Percentiles rank a stretch among this genome's conserved stretches.
phyloP scores from a whole-genome alignment of 1,284 basidiomycete species.

The Hymenochaete sp. region DNA sequence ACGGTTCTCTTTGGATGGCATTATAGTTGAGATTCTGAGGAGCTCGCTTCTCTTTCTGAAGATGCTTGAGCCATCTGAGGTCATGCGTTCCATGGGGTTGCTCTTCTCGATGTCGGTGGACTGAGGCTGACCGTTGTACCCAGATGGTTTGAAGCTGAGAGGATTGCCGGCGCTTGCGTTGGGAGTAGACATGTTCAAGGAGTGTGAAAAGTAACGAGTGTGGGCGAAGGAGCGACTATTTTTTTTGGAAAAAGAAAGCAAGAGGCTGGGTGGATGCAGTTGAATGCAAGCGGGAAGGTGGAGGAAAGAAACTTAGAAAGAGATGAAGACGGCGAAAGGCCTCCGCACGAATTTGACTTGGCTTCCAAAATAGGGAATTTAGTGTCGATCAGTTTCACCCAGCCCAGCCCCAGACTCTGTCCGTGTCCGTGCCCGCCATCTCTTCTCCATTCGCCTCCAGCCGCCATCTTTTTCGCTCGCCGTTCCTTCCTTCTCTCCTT shows the following conservation, averaged over 20 bases:
- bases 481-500: slow-evolving; percentile 4
- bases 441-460: background rate
- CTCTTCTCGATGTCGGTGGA: slow-evolving; percentile 4
- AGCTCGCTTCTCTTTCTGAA: slow-evolving; percentile 8
- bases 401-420: too few relatives aligned
- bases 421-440: too few relatives aligned
- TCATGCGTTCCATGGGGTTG: slow-evolving; percentile 3
- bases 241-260: too few relatives aligned
- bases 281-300: too few relatives aligned
- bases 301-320: too few relatives aligned
- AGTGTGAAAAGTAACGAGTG: too few relatives aligned
- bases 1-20: slow-evolving; percentile 4
- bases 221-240: too few relatives aligned
- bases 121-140: background rate
- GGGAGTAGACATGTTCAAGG: slow-evolving; percentile 2
- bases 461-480: slow-evolving; percentile 2
- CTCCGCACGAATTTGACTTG: too few relatives aligned
- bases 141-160: slow-evolving; percentile 2
- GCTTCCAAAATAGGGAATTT: too few relatives aligned
- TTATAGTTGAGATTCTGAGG: slow-evolving; percentile 2
- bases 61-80: slow-evolving; percentile 3
- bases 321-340: too few relatives aligned
- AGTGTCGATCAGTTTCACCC: too few relatives aligned
- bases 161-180: background rate
- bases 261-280: too few relatives aligned